Conservation (phyloP, 73 alveolate species). For the Paramecium pentaurelia region DNA sequence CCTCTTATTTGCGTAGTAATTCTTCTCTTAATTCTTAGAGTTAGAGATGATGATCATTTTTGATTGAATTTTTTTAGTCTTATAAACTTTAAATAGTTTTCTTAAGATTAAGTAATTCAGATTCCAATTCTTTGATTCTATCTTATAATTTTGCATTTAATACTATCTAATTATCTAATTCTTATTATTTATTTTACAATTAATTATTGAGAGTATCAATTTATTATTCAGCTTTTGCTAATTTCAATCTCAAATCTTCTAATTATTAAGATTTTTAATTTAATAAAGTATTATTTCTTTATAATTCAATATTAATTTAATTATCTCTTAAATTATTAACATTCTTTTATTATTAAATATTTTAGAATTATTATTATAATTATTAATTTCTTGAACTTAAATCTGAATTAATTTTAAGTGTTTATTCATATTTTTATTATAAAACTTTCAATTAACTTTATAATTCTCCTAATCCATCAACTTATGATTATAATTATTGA, state of each 20-base stretch:
- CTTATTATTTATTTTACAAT: background rate
- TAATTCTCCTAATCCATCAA: background rate
- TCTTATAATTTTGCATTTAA: background rate
- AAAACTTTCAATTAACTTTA: background rate
- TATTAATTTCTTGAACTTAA: background rate
- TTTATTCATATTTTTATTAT: background rate
- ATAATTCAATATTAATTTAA: background rate
- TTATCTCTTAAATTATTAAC: background rate
- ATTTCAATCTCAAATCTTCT: background rate
- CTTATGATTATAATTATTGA: background rate
- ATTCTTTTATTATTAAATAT: background rate
- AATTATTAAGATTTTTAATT: background rate
- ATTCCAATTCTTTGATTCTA: background rate
- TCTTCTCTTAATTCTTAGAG: background rate
- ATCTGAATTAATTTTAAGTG: background rate
- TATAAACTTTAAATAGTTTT: background rate
- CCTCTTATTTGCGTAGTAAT: background rate
- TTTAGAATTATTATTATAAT: background rate
- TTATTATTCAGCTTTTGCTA: slow-evolving; percentile 8
- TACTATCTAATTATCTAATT: background rate
- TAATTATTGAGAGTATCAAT: background rate
- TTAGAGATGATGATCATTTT: background rate
- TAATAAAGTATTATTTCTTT: background rate
- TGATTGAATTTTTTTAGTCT: background rate
- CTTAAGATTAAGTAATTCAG: background rate